Base-by-base conservation (phyloP, 2,329 filamentous ascomycete genomes). In the Ophiostoma populinum region DNA sequence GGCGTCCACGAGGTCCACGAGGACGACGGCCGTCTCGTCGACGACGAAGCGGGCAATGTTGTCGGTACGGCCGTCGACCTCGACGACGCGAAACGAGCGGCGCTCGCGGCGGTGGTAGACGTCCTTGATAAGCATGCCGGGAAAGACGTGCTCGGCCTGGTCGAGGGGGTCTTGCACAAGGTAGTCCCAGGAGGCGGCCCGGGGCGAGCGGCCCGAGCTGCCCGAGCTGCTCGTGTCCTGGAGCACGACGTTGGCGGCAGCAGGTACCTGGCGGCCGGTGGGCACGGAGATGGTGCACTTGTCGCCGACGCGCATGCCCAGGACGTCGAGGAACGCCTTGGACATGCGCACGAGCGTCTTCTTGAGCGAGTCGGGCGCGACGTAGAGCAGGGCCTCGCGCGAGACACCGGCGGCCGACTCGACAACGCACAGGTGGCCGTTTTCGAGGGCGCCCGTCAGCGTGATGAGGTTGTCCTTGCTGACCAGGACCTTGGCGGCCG, bases 231-330 rank as follows among this genome's bases (percentile, higher is more conserved):
- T 67, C 7, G 69, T 58, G 44, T 82, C 75, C 43, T 65, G 61
- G 12, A 86, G 51, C 6, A 68, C 55, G 3, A 87, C 60, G 19
- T 63, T 59, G 4, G 65, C 59, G 6, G 74, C 70, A 16, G 67
- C 64, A 1, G 63, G 58, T 9, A 77, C 53, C 2, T n/a, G 6
- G 4, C 7, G 22, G 10, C 24, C 32, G 7, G 62, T 62, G 8
- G 66, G 62, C 2, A 64, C 59, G 7, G 65, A 62, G 32, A 92
- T 60, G 22, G 55, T 55, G 22, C 67, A 57, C 34, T 72, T 67
- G 32, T 85, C 79, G 12, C 73, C 74, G 4, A 90, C 60, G 41
- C 77, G 76, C 45, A 92, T 67, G 1, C 70, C 71, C 44, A 79
- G 79, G 6, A 71, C 67, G 24, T 80, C 75, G 42, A 80, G 76